Conservation (phyloP, 331 rosid genomes). For the Rhamnella rubrinervis region DNA sequence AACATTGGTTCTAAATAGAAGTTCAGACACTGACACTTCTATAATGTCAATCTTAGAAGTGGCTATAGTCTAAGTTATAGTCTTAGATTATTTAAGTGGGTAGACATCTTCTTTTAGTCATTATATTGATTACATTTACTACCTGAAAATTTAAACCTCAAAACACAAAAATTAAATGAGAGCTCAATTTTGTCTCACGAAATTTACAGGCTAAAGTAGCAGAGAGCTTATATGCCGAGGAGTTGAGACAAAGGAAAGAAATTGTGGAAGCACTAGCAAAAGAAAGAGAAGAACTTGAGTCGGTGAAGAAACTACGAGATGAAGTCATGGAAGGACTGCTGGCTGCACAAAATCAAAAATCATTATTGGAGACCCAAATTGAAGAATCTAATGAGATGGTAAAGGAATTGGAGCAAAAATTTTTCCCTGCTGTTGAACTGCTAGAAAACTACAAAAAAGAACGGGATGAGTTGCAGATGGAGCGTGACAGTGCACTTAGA, state of each 20-base stretch:
- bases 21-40: background rate
- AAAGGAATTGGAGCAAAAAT: constrained; percentile 53
- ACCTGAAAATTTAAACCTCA: constrained; percentile 15
- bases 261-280: constrained; percentile 49
- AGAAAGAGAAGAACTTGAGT: constrained; percentile 48
- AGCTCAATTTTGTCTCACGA: background rate
- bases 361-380: constrained; percentile 54
- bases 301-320: constrained; percentile 36
- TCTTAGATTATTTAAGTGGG: constrained; percentile 12
- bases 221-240: constrained; percentile 45
- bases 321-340: constrained; percentile 51
- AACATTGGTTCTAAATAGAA: background rate
- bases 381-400: constrained; percentile 43
- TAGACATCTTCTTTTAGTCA: constrained; percentile 9
- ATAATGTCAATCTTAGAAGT: constrained; percentile 10
- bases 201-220: constrained; percentile 57
- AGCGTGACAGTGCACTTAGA: constrained; percentile 54
- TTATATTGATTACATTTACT: constrained; percentile 10
- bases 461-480: constrained; percentile 60
- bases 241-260: constrained; percentile 58
- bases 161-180: constrained; percentile 8
- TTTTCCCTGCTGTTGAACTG: constrained; percentile 45
- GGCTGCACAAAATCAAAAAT: constrained; percentile 46
- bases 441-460: constrained; percentile 54
- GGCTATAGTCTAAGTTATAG: background rate